Evolutionary conservation across 2,329 filamentous ascomycete genomes (phyloP).

Genomic region (Fusarium neocosmosporiellum): DNA sequence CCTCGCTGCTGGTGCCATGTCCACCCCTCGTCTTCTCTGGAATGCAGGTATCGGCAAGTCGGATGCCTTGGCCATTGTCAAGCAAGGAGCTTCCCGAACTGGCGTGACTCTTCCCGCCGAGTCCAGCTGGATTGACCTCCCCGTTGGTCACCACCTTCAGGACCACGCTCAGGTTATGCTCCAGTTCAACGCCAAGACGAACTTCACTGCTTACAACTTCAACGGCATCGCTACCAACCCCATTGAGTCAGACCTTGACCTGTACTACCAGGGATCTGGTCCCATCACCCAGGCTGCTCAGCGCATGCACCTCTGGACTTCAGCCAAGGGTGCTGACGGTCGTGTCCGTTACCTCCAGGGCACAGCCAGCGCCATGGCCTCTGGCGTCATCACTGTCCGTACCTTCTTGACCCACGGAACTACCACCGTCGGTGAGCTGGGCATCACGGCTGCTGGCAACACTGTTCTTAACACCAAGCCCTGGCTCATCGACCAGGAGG

Average conservation of each 20-base stretch:
- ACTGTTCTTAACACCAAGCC: slow-evolving; percentile 44
- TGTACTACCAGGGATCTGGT: slow-evolving; percentile 41
- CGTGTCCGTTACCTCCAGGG: slow-evolving; percentile 40
- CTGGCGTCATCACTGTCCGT: slow-evolving; percentile 38
- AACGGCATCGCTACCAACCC: slow-evolving; percentile 32
- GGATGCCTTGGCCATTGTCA: slow-evolving; percentile 65
- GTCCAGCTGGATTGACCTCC: slow-evolving; percentile 65
- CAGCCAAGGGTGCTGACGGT: slow-evolving; percentile 36
- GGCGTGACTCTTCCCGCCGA: slow-evolving; percentile 64
- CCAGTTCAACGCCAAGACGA: slow-evolving; percentile 38
- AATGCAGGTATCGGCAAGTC: slow-evolving; percentile 69
- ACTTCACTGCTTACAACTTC: slow-evolving; percentile 43
- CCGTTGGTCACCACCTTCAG: slow-evolving; percentile 68
- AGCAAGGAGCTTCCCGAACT: slow-evolving; percentile 49
- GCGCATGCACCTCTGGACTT: slow-evolving; percentile 44
- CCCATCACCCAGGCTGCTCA: slow-evolving; percentile 44
- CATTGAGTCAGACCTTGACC: slow-evolving; percentile 33
- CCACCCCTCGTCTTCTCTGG: slow-evolving; percentile 43
- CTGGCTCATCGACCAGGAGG: slow-evolving; percentile 40
- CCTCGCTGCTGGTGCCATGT: slow-evolving; percentile 69
- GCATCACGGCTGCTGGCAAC: slow-evolving; percentile 39
- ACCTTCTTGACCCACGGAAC: slow-evolving; percentile 42
- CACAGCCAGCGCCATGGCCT: slow-evolving; percentile 40
- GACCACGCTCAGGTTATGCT: slow-evolving; percentile 61
- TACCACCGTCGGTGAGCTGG: slow-evolving; percentile 38